A percentile compares a stretch with the other conserved stretches of the same genome.
Evolutionary conservation across 306 rosid genomes (phyloP).

Genomic region (Prosopis cineraria): DNA sequence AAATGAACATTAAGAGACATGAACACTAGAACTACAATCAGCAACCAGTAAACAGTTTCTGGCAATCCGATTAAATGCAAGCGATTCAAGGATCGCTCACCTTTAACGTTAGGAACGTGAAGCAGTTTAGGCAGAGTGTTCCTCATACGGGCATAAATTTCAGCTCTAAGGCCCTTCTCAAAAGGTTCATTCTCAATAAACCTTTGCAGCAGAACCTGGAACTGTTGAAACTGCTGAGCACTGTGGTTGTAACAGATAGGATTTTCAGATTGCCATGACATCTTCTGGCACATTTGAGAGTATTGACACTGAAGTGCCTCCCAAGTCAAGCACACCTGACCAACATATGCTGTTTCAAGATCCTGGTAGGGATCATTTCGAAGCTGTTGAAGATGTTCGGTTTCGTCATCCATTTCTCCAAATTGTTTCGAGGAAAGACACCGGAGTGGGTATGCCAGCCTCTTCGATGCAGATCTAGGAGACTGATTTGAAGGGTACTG

Average conservation of each 20-base stretch:
- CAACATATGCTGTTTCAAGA: constrained; percentile 85
- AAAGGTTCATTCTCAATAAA: constrained; percentile 96
- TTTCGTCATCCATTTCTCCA: constrained; percentile 74
- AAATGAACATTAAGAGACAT: constrained; percentile 6
- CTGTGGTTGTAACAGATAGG: constrained; percentile 72
- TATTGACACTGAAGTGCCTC: constrained; percentile 97
- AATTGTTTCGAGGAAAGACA: constrained; percentile 90
- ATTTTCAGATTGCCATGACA: constrained; percentile 78
- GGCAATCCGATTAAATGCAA: neutral
- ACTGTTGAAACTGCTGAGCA: constrained; percentile 89
- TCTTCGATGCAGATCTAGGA: constrained; percentile 82
- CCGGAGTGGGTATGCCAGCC: constrained; percentile 79
- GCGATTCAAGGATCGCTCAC: constrained; percentile 38
- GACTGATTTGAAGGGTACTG: constrained; percentile 62
- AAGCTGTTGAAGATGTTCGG: constrained; percentile 73
- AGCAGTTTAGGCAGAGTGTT: constrained; percentile 71
- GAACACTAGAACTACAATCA: neutral
- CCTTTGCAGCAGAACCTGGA: constrained; percentile 91
- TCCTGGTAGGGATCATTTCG: constrained; percentile 61
- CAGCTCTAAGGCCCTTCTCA: constrained; percentile 75
- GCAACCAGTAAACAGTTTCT: neutral
- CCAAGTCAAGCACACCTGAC: constrained; percentile 92
- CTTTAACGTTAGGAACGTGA: constrained; percentile 84
- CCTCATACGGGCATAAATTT: constrained; percentile 75
- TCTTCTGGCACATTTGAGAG: constrained; percentile 77